phyloP scores from a whole-genome alignment of 768 basidiomycete genomes.

The Russula olivacea region DNA sequence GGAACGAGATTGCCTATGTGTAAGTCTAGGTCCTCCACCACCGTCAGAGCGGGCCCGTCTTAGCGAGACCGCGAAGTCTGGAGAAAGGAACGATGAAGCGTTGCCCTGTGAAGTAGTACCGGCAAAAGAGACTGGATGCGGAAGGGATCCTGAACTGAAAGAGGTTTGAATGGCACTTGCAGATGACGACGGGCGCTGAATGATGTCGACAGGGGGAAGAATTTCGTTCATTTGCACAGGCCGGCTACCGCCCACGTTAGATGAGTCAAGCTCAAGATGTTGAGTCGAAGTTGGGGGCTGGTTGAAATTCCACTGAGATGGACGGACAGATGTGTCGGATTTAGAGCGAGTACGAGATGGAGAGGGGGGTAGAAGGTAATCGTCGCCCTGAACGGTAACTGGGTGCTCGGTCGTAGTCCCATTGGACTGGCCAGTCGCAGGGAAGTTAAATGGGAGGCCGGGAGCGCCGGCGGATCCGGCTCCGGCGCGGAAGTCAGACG shows the following conservation, averaged over 20 bases:
- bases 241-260: background rate
- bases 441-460: constrained; percentile 24
- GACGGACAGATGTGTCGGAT: constrained; percentile 24
- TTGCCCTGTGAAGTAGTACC: constrained; percentile 18
- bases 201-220: constrained; percentile 15
- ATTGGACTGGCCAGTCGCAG: constrained; percentile 4
- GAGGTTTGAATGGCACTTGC: constrained; percentile 22
- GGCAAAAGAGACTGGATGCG: constrained; percentile 20
- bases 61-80: constrained; percentile 34
- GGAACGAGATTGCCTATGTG: constrained; percentile 48
- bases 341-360: constrained; percentile 24
- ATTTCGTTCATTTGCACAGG: constrained; percentile 22
- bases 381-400: constrained; percentile 16
- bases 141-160: constrained; percentile 14
- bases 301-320: constrained; percentile 21
- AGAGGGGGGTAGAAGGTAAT: constrained; percentile 24
- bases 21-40: constrained; percentile 28
- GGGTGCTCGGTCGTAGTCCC: constrained; percentile 9
- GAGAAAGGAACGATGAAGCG: constrained; percentile 30
- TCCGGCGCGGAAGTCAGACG: constrained; percentile 13
- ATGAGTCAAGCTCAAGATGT: constrained; percentile 2
- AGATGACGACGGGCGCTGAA: constrained; percentile 20
- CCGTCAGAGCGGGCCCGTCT: constrained; percentile 49
- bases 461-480: constrained; percentile 17
- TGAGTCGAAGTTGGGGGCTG: constrained; percentile 8